Evolutionary conservation across 108 stramenopile genomes (phyloP).

Genomic region (Hondaea fermentalgiana): DNA sequence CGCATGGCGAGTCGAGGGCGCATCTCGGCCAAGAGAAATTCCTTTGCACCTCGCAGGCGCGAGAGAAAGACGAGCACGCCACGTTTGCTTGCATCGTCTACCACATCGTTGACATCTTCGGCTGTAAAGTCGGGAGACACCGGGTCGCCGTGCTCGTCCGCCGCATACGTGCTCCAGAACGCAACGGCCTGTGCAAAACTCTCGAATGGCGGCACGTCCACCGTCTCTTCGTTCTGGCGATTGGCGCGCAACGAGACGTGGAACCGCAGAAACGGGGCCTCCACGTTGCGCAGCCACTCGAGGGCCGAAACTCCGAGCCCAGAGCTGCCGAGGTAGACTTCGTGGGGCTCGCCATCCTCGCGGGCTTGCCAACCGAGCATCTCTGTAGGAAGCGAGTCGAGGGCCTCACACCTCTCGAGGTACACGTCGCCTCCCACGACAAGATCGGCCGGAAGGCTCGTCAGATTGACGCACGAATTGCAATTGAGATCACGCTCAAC

Average conservation of each 20-base stretch:
- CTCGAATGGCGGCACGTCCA: neutral
- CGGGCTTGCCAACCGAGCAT: neutral
- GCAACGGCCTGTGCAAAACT: neutral
- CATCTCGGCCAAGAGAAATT: neutral
- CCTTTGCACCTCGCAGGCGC: neutral
- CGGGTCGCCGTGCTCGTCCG: neutral
- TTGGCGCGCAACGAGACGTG: neutral
- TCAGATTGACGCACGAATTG: neutral
- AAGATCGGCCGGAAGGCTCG: neutral
- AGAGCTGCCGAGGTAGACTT: neutral
- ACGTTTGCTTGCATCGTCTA: neutral
- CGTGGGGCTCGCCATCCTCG: neutral
- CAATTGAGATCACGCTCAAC: neutral
- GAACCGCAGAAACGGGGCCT: neutral
- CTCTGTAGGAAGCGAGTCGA: neutral
- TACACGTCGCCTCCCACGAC: neutral
- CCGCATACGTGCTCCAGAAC: neutral
- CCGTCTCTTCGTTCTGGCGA: neutral
- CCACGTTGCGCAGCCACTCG: neutral
- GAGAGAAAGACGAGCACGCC: constrained; percentile 11
- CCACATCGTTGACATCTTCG: neutral
- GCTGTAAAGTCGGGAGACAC: neutral
- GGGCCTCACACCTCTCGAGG: neutral
- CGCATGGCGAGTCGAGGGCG: neutral
- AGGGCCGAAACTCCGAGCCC: neutral